Evolutionary conservation across 768 basidiomycete species (phyloP), one percentile per base, ranked within the genome.

Genomic region (Tulasnella sp.): DNA sequence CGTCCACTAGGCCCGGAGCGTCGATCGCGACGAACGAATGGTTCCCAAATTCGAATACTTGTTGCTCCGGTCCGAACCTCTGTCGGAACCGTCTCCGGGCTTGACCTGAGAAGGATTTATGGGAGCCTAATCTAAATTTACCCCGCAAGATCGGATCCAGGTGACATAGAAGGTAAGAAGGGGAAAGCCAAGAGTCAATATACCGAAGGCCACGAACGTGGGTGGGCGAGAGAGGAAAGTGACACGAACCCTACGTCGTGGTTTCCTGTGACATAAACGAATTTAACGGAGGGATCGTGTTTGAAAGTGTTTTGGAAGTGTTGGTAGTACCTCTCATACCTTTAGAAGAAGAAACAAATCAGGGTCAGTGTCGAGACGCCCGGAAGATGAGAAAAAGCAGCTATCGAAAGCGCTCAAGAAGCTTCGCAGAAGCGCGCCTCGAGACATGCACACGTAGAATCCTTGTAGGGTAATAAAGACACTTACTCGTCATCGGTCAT

Each of bases 201-300:
- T 24, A 28, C 12, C 31, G 34, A 40, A 12, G 8, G 31, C 37
- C 4, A 24, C 1, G 24, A 37, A 74, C 37, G 73, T 28, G 37
- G 16, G 22, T 9, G 24, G 37, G 34, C 34, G 73, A 46, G 46
- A 46, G 46, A 46, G 16, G 46, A 46, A 46, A 46, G 3, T 46
- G 46, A 46, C 40, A 69, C 89, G 80, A 84, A 94, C 91, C 94
- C 94, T 46, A 93, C 88, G 83, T 99, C 97, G 84, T 96, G 96
- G 84, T 98, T 99, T 8, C 97, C 97, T 3, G 96, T 93, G 41
- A 97, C 89, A 84, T 91, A 93, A 85, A 92, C 93, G 80, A 88
- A 87, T 0, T 93, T 92, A 3, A 90, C 87, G 24, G 86, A 85
- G 20, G 85, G 82, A 14, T 87, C 82, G 8, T 89, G 85, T 31